Conservation (phyloP, 441 rosid genomes). For the Corymbia citriodora region DNA sequence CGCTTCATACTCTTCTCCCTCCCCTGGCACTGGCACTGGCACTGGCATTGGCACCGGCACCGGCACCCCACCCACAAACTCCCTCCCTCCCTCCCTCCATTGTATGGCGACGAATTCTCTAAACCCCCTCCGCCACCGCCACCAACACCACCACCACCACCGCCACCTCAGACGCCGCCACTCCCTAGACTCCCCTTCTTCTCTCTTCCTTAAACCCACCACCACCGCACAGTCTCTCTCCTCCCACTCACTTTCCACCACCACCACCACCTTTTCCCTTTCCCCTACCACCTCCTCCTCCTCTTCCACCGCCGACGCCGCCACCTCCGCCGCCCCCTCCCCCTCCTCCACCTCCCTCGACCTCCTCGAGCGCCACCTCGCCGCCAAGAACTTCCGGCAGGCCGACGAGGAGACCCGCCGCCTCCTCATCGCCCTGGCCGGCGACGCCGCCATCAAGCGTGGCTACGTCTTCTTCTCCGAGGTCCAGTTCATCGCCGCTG, state of each 20-base stretch:
- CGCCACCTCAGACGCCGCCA: constrained; percentile 15
- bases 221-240: constrained; percentile 4
- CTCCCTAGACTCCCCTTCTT: constrained; percentile 14
- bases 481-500: constrained; percentile 52
- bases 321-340: constrained; percentile 27
- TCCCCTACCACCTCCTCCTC: constrained; percentile 15
- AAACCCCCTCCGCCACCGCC: constrained; percentile 8
- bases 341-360: constrained; percentile 51
- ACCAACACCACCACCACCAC: constrained; percentile 1
- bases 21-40: neutral
- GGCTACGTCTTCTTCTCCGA: constrained; percentile 97
- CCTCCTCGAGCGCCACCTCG: constrained; percentile 56
- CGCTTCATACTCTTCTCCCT: neutral
- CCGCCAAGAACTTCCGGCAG: constrained; percentile 56
- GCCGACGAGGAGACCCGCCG: constrained; percentile 91
- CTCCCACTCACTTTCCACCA: constrained; percentile 1
- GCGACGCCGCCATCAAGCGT: constrained; percentile 65
- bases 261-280: neutral
- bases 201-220: constrained; percentile 3
- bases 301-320: constrained; percentile 21
- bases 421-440: constrained; percentile 66
- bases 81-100: constrained; percentile 15
- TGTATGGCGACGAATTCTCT: constrained; percentile 47
- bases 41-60: too few species aligned
- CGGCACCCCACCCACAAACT: neutral